Conservation (phyloP, 805 yeast genomes). For the Wickerhamomyces ciferrii region DNA sequence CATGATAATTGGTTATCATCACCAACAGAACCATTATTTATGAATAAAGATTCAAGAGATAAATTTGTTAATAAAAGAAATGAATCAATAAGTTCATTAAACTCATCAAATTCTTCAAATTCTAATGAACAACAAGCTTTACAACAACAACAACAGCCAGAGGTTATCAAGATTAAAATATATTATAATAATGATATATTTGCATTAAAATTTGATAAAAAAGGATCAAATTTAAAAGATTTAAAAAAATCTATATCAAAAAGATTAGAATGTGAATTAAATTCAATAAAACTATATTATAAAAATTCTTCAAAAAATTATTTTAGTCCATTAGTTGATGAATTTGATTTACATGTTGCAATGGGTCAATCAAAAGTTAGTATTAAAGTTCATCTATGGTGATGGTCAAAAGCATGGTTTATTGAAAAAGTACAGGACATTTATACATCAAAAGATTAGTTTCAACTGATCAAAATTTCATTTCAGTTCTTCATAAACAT, state of each 20-base stretch:
- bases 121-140: background rate
- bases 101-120: background rate
- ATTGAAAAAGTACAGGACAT: too few relatives aligned
- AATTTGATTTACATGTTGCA: constrained; percentile 13
- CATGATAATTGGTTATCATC: constrained; percentile 9
- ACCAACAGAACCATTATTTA: constrained; percentile 4
- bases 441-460: too few relatives aligned
- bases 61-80: constrained; percentile 2
- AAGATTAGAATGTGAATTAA: constrained; percentile 17
- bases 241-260: constrained; percentile 16
- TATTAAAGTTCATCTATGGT: constrained; percentile 8
- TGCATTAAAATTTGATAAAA: constrained; percentile 15
- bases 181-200: constrained; percentile 19
- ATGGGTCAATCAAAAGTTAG: constrained; percentile 10
- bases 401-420: too few relatives aligned
- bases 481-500: too few relatives aligned
- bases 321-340: constrained; percentile 15
- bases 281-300: constrained; percentile 12
- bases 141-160: background rate
- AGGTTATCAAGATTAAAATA: constrained; percentile 16
- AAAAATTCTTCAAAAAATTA: constrained; percentile 10
- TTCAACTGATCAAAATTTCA: too few relatives aligned
- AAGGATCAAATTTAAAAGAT: constrained; percentile 1
- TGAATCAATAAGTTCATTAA: background rate
- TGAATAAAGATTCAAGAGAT: background rate